Percentiles rank a stretch among this genome's conserved stretches.
These are phyloP conservation scores for Pichia sp. DNA, from an alignment of 1,139 yeast species.

Conservation along the genomic window DNA sequence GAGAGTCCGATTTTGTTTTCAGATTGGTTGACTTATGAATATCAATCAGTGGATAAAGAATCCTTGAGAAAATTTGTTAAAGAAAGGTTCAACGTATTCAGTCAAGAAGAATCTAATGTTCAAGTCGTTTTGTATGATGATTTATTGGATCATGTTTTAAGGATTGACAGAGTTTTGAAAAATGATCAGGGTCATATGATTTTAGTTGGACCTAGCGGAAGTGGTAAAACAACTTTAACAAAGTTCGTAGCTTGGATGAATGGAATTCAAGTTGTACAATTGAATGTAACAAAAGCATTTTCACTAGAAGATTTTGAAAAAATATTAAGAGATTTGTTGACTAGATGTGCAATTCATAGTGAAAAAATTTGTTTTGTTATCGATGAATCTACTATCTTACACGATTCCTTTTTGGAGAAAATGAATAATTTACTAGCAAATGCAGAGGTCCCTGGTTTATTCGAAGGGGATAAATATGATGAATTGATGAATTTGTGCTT, in stretches of 20 bases:
- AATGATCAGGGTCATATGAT: constrained; percentile 91
- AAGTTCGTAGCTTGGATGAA: constrained; percentile 90
- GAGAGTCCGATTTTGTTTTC: constrained; percentile 56
- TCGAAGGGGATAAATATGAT: constrained; percentile 65
- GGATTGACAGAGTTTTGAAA: constrained; percentile 76
- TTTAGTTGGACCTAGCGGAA: constrained; percentile 76
- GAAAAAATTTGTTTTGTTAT: constrained; percentile 67
- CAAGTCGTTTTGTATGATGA: constrained; percentile 63
- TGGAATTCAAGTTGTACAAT: constrained; percentile 58
- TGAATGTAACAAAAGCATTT: constrained; percentile 52
- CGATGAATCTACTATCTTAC: constrained; percentile 74
- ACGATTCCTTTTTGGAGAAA: constrained; percentile 76
- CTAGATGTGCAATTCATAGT: constrained; percentile 45
- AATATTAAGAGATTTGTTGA: constrained; percentile 50
- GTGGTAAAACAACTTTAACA: constrained; percentile 74
- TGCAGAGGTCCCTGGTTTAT: constrained; percentile 87
- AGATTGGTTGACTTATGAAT: constrained; percentile 65
- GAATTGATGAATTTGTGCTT: constrained; percentile 50
- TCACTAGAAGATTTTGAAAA: constrained; percentile 60
- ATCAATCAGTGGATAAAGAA: constrained; percentile 47
- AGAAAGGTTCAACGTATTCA: constrained; percentile 63
- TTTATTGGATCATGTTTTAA: constrained; percentile 63
- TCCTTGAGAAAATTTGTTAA: constrained; percentile 50
- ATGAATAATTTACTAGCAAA: constrained; percentile 91
- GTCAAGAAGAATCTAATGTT: constrained; percentile 68